These are phyloP conservation scores for Pleurotus platypus DNA, from an alignment of 768 basidiomycete genomes.

Conservation along the genomic window DNA sequence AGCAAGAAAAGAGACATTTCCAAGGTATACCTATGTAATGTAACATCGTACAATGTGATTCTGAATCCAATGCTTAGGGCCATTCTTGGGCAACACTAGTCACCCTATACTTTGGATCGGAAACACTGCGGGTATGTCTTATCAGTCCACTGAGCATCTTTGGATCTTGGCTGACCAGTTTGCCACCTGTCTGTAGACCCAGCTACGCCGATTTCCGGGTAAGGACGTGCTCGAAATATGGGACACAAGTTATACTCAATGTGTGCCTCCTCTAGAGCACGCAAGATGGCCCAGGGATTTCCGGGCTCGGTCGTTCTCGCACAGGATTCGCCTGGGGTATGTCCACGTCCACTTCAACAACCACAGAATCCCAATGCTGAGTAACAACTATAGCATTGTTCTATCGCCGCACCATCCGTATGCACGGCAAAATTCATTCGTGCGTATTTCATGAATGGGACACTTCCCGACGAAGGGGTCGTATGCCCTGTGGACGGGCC, in stretches of 20 bases:
- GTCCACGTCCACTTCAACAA: neutral
- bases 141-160: neutral
- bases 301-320: conserved; percentile 34
- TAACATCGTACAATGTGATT: neutral
- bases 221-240: neutral
- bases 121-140: conserved; percentile 30
- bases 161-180: neutral
- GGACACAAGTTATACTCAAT: neutral
- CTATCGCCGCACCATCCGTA: conserved; percentile 15
- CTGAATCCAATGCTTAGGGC: conserved; percentile 19
- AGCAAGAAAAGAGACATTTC: neutral
- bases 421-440: conserved; percentile 28
- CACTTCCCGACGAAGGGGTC: conserved; percentile 33
- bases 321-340: conserved; percentile 37
- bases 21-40: neutral
- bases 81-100: conserved; percentile 33
- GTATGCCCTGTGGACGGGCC: conserved; percentile 31
- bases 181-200: conserved; percentile 10
- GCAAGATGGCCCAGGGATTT: conserved; percentile 34
- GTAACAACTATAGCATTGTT: conserved; percentile 16
- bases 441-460: conserved; percentile 36
- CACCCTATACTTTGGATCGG: conserved; percentile 35
- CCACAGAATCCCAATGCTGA: conserved; percentile 14
- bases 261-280: conserved; percentile 24
- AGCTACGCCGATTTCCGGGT: conserved; percentile 13